Percentiles rank a stretch among this genome's conserved stretches.
Conservation (phyloP, 768 basidiomycete genomes). For the Flagelloscypha sp. region DNA sequence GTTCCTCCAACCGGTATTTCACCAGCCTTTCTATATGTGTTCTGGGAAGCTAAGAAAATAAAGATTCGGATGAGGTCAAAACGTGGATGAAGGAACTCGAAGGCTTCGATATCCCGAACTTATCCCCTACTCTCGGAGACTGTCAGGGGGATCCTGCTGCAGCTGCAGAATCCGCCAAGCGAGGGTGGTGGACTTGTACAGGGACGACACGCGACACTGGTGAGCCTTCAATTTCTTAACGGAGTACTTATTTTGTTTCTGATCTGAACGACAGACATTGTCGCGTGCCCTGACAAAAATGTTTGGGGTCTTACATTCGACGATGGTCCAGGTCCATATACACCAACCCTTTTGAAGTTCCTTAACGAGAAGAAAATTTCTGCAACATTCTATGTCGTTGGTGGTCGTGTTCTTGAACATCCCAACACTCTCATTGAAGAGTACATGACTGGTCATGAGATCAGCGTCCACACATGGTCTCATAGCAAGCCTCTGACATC, state of each 20-base stretch:
- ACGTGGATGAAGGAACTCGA: slow-evolving; percentile 73
- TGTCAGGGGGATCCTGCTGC: slow-evolving; percentile 53
- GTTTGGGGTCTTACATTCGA: slow-evolving; percentile 84
- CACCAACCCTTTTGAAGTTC: slow-evolving; percentile 64
- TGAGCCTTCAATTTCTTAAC: not conserved
- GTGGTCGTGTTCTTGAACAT: slow-evolving; percentile 75
- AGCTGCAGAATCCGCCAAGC: slow-evolving; percentile 45
- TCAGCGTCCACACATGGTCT: slow-evolving; percentile 88
- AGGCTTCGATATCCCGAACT: slow-evolving; percentile 57
- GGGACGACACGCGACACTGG: slow-evolving; percentile 48
- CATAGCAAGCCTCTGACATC: slow-evolving; percentile 69
- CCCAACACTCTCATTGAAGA: slow-evolving; percentile 70
- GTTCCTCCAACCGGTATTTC: slow-evolving; percentile 51
- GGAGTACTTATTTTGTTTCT: not conserved
- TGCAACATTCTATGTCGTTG: slow-evolving; percentile 90
- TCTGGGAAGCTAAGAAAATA: no score
- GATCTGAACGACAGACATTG: slow-evolving; percentile 39
- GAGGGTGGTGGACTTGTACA: slow-evolving; percentile 92
- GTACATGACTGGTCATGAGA: slow-evolving; percentile 74
- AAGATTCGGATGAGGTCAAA: slow-evolving; percentile 57
- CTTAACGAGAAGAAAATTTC: slow-evolving; percentile 51
- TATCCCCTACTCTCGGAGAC: slow-evolving; percentile 56
- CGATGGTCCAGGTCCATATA: slow-evolving; percentile 76
- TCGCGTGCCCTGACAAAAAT: slow-evolving; percentile 54
- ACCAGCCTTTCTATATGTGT: no score